Base-by-base conservation (phyloP, 495 filamentous ascomycete species). In the Sporormia fimetaria region DNA sequence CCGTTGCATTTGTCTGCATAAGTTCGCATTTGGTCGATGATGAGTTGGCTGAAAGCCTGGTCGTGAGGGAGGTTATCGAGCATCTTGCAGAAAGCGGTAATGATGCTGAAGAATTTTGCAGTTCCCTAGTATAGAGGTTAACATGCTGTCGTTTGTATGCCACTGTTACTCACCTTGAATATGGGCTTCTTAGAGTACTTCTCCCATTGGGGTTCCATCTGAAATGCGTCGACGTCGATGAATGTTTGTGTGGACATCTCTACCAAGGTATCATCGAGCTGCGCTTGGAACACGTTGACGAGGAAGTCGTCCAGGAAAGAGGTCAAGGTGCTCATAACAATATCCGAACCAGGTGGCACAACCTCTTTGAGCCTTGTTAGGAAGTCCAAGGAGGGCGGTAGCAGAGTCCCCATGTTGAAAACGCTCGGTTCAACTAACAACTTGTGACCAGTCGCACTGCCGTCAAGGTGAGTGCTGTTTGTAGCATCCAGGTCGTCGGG, bases 231-330 rank as follows among this genome's bases (percentile, higher is more conserved):
- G 7, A 76, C 56, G 30, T 88, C 83, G 50, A 81, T 81, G 56
- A 87, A 83, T 14, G 81, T 80, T 30, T 80, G 72, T 22, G 80
- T 78, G 58, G 83, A 85, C 21, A 94, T 67, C 56, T 99, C 92
- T 9, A 79, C 76, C 5, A 99, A 74, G 0, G 92, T 94, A 55
- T 99, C 90, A 37, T 99, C 90, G 10, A 99, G 65, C 54, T 95
- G 92, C 14, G 90, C 90, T 40, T 88, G 81, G 66, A 99, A 99
- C 24, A 96, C 87, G 53, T 96, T 96, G 60, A 96, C 79, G 38
- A 99, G 74, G 62, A 96, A 96, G 58, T 99, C 92, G 57, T 99
- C 90, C 8, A 99, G 73, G 63, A 99, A 99, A 16, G 85, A 87
- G 1, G 90, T 95, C 34, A 96, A 59, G 1, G 85, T 93, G 58